Conservation (phyloP, 257 asterid genomes). For the Ligustrum vulgare region DNA sequence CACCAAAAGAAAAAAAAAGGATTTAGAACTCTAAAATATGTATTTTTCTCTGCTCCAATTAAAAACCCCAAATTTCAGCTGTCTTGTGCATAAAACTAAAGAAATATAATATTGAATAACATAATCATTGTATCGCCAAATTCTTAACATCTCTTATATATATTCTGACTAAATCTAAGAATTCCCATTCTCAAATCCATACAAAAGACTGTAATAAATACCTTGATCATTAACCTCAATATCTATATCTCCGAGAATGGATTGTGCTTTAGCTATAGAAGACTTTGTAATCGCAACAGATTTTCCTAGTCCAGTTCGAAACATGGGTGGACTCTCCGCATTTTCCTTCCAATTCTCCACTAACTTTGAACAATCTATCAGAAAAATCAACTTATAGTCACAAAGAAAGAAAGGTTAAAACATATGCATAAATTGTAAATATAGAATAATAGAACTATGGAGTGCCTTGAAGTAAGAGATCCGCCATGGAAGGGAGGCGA, state of each 20-base stretch:
- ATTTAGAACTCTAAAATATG: background rate
- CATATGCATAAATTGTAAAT: background rate
- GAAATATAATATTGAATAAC: background rate
- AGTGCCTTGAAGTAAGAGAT: constrained; percentile 78
- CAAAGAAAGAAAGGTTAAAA: background rate
- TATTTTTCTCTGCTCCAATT: background rate
- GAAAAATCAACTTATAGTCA: background rate
- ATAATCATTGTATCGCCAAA: background rate
- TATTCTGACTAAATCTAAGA: background rate
- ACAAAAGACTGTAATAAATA: constrained; percentile 4
- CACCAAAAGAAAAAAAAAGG: background rate
- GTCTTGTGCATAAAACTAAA: background rate
- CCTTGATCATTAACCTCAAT: constrained; percentile 28
- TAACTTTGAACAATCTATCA: constrained; percentile 56
- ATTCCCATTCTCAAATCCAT: background rate
- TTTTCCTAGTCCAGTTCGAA: constrained; percentile 71
- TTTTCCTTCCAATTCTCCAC: constrained; percentile 39
- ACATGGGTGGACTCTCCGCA: constrained; percentile 41
- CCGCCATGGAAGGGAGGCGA: constrained; percentile 84
- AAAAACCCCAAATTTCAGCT: background rate
- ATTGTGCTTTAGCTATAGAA: constrained; percentile 65
- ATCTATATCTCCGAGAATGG: constrained; percentile 55
- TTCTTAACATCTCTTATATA: background rate
- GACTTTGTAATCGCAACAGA: constrained; percentile 55
- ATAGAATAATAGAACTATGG: background rate